Percentiles rank a stretch among this genome's conserved stretches.
These are phyloP conservation scores for Salicornia ramosissima DNA, from an alignment of 148 eudicot species.

Conservation along the genomic window DNA sequence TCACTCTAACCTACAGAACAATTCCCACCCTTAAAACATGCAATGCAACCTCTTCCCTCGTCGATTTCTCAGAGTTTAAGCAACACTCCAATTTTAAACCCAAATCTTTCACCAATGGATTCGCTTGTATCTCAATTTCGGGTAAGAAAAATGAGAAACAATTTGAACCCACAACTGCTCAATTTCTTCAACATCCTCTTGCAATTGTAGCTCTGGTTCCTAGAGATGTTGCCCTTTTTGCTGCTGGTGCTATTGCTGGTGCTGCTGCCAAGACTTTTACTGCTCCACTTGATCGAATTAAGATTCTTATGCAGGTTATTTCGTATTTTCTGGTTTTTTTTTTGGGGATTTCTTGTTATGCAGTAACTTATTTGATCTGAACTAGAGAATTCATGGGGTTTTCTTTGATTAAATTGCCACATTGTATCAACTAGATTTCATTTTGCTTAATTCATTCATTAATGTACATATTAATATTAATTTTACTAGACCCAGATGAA, in stretches of 20 bases:
- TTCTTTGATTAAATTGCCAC: too few relatives aligned
- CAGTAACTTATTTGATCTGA: too few relatives aligned
- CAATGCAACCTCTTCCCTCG: conserved; percentile 11
- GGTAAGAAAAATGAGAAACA: conserved; percentile 36
- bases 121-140: conserved; percentile 43
- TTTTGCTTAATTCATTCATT: too few relatives aligned
- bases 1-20: conserved; percentile 26
- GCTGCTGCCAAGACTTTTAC: conserved; percentile 79
- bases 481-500: too few relatives aligned
- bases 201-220: conserved; percentile 62
- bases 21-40: conserved; percentile 42
- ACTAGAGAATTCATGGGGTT: too few relatives aligned
- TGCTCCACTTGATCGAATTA: conserved; percentile 88
- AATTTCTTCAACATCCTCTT: conserved; percentile 61
- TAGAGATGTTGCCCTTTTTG: conserved; percentile 60
- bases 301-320: conserved; percentile 87
- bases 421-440: too few relatives aligned
- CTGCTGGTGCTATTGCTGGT: conserved; percentile 84
- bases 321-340: not conserved
- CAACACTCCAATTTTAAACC: conserved; percentile 1
- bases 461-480: too few relatives aligned
- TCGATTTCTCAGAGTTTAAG: conserved; percentile 20
- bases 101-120: conserved; percentile 13
- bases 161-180: conserved; percentile 45
- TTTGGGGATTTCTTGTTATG: not conserved